phyloP scores from a whole-genome alignment of 306 rosid species.

The Gleditsia sinensis region DNA sequence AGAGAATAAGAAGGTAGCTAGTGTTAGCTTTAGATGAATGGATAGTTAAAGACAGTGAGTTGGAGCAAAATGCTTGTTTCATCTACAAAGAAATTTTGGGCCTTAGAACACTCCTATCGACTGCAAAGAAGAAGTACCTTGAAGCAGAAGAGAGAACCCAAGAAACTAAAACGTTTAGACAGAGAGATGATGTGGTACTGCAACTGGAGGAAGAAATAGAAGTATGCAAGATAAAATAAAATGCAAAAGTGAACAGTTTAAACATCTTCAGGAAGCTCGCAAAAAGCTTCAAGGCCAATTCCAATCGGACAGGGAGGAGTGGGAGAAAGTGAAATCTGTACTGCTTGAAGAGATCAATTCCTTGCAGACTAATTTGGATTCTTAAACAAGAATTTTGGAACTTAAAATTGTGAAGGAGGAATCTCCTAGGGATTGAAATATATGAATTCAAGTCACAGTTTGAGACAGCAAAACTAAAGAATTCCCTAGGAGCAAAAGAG shows the following conservation, averaged over 20 bases:
- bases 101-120: conserved; percentile 44
- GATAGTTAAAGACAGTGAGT: conserved; percentile 36
- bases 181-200: conserved; percentile 53
- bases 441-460: conserved; percentile 51
- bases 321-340: conserved; percentile 57
- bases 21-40: conserved; percentile 51
- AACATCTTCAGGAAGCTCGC: conserved; percentile 74
- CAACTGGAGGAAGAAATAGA: conserved; percentile 58
- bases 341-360: conserved; percentile 48
- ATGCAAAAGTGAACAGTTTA: conserved; percentile 74
- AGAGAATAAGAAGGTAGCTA: conserved; percentile 53
- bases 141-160: conserved; percentile 53
- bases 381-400: conserved; percentile 62
- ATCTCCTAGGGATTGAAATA: conserved; percentile 60
- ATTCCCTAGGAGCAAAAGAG: conserved; percentile 51
- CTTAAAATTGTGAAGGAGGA: conserved; percentile 59
- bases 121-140: conserved; percentile 42
- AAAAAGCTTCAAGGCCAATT: too few species aligned
- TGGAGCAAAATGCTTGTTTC: conserved; percentile 51
- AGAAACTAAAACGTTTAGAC: conserved; percentile 38
- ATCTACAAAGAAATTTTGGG: conserved; percentile 44
- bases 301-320: conserved; percentile 49
- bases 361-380: conserved; percentile 61
- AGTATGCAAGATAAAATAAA: conserved; percentile 57
- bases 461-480: conserved; percentile 51